A percentile compares a stretch with the other conserved stretches of the same genome.
Conservation (phyloP, 192 early-diverging fungal genomes). For the Gonapodya sp. region DNA sequence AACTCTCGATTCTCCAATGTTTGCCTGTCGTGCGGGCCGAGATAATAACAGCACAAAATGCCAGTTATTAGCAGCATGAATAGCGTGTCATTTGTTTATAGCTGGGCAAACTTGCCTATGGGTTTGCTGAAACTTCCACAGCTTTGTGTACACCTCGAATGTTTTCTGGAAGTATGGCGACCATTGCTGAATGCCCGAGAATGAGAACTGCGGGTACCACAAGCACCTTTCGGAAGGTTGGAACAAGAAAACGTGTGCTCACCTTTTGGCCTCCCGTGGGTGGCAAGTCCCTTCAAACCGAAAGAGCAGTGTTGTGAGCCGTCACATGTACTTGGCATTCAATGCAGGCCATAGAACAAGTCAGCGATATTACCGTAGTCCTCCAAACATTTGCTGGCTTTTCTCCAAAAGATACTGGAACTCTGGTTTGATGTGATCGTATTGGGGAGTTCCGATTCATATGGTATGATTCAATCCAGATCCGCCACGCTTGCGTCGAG, state of each 20-base stretch:
- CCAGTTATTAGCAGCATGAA: too few species aligned
- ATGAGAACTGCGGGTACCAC: background rate
- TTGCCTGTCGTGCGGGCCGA: slow-evolving; percentile 32
- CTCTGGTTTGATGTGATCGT: too few species aligned
- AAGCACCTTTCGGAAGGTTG: background rate
- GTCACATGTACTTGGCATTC: too few species aligned
- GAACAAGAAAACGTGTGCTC: background rate
- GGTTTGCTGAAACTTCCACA: slow-evolving; percentile 93
- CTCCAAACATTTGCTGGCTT: slow-evolving; percentile 92
- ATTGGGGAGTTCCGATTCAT: too few species aligned
- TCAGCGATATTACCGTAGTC: slow-evolving; percentile 57
- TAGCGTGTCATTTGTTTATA: background rate
- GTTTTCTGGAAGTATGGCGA: slow-evolving; percentile 91
- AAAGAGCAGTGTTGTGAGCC: too few species aligned
- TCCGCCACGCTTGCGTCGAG: background rate
- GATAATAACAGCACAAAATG: too few species aligned
- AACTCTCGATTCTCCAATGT: slow-evolving; percentile 78
- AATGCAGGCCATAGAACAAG: too few species aligned
- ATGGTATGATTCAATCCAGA: too few species aligned
- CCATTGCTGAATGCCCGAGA: slow-evolving; percentile 31
- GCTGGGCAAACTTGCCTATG: slow-evolving; percentile 47
- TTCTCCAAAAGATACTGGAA: slow-evolving; percentile 95
- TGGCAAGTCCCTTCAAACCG: slow-evolving; percentile 68
- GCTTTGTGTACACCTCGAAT: slow-evolving; percentile 93
- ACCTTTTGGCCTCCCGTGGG: slow-evolving; percentile 58